Evolutionary conservation across 257 asterid species (phyloP).

Genomic region (Linaria vulgaris): DNA sequence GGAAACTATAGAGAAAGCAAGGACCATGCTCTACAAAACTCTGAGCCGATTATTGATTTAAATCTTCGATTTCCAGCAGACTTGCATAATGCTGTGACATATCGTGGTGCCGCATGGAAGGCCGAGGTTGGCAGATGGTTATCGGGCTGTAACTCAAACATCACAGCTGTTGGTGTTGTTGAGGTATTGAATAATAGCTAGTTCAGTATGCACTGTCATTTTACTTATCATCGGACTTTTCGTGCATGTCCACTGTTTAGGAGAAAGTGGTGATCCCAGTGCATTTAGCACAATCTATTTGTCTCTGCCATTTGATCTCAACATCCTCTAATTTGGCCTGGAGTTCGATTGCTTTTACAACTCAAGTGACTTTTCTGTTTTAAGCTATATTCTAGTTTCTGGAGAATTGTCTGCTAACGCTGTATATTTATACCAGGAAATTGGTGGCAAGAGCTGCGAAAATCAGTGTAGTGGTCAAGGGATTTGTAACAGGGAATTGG

Average conservation of each 20-base stretch:
- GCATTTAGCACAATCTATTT: not conserved
- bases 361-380: conserved; percentile 12
- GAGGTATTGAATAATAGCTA: conserved; percentile 54
- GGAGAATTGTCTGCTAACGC: conserved; percentile 24
- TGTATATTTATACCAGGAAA: conserved; percentile 51
- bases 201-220: conserved; percentile 2
- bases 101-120: conserved; percentile 90
- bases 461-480: conserved; percentile 82
- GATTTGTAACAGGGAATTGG: conserved; percentile 76
- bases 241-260: not conserved
- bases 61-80: conserved; percentile 58
- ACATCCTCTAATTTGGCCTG: no score
- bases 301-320: no score
- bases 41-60: conserved; percentile 43
- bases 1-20: conserved; percentile 32
- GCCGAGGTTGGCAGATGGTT: conserved; percentile 87
- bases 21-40: conserved; percentile 22
- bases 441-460: conserved; percentile 79
- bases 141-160: conserved; percentile 63
- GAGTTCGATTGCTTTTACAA: no score
- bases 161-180: conserved; percentile 43
- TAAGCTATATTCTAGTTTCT: conserved; percentile 3
- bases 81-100: conserved; percentile 64
- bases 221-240: conserved; percentile 8
- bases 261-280: not conserved